Evolutionary conservation across 192 early-diverging fungal genomes (phyloP).

Genomic region (Linnemannia schmuckeri): DNA sequence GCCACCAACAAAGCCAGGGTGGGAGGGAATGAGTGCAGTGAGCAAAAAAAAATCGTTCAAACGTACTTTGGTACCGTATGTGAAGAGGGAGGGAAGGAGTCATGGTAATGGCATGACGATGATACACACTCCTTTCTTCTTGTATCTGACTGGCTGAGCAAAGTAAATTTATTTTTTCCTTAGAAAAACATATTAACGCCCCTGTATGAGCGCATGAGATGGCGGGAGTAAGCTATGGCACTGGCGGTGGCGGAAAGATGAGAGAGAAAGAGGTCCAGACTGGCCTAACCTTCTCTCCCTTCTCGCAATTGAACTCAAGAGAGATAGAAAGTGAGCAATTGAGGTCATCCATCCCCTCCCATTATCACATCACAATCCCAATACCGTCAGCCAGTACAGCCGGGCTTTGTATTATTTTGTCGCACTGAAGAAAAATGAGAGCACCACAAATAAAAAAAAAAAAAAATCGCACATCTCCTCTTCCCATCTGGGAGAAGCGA

Average conservation of each 20-base stretch:
- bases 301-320: too few species aligned
- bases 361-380: background rate
- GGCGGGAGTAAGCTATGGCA: too few species aligned
- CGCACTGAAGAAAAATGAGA: conserved; percentile 8
- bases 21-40: background rate
- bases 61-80: too few species aligned
- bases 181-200: too few species aligned
- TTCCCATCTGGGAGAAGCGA: background rate
- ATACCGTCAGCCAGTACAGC: background rate
- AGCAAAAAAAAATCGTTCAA: background rate
- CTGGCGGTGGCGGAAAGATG: too few species aligned
- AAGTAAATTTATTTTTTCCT: too few species aligned
- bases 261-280: background rate
- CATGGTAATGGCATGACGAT: too few species aligned
- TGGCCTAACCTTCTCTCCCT: background rate
- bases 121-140: too few species aligned
- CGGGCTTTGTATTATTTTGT: conserved; percentile 9
- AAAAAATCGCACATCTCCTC: too few species aligned
- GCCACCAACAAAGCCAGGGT: background rate
- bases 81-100: background rate
- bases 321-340: background rate
- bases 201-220: too few species aligned
- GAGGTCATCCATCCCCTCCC: background rate
- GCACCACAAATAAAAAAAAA: background rate
- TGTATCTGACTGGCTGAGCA: too few species aligned